Evolutionary conservation across 208 protist genomes (phyloP).

Genomic region (Phytomonas francai): DNA sequence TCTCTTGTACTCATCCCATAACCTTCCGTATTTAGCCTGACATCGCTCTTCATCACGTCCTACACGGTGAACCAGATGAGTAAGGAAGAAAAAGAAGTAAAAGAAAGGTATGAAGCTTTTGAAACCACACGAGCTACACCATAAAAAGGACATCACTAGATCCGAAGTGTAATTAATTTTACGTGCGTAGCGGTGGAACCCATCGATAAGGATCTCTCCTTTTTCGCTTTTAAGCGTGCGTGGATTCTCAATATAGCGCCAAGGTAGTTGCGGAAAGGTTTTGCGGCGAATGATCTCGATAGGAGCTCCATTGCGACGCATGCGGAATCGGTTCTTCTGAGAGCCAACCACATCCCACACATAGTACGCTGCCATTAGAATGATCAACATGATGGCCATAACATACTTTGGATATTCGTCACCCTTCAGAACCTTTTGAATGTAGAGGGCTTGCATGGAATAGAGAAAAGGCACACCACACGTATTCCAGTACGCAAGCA

Average conservation of each 20-base stretch:
- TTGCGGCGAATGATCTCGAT: slow-evolving; percentile 55
- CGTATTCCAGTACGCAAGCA: slow-evolving; percentile 95
- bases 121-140: slow-evolving; percentile 89
- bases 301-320: slow-evolving; percentile 69
- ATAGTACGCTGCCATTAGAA: slow-evolving; percentile 82
- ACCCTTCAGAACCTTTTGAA: slow-evolving; percentile 72
- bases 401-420: slow-evolving; percentile 45
- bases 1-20: slow-evolving; percentile 93
- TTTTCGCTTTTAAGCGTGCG: slow-evolving; percentile 75
- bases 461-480: slow-evolving; percentile 93
- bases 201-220: slow-evolving; percentile 89
- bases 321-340: slow-evolving; percentile 93
- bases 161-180: slow-evolving; percentile 95
- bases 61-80: slow-evolving; percentile 86
- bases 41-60: slow-evolving; percentile 84
- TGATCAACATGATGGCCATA: slow-evolving; percentile 61
- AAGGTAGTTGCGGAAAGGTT: slow-evolving; percentile 92
- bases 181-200: slow-evolving; percentile 89
- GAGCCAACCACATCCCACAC: slow-evolving; percentile 92
- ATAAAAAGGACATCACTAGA: slow-evolving; percentile 88
- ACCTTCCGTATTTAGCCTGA: slow-evolving; percentile 87
- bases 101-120: slow-evolving; percentile 91
- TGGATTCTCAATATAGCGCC: slow-evolving; percentile 87
- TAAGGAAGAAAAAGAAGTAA: slow-evolving; percentile 92
- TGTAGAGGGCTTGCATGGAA: slow-evolving; percentile 88